Base-by-base conservation (phyloP, 345 rosid species). In the Populus ilicifolia region DNA sequence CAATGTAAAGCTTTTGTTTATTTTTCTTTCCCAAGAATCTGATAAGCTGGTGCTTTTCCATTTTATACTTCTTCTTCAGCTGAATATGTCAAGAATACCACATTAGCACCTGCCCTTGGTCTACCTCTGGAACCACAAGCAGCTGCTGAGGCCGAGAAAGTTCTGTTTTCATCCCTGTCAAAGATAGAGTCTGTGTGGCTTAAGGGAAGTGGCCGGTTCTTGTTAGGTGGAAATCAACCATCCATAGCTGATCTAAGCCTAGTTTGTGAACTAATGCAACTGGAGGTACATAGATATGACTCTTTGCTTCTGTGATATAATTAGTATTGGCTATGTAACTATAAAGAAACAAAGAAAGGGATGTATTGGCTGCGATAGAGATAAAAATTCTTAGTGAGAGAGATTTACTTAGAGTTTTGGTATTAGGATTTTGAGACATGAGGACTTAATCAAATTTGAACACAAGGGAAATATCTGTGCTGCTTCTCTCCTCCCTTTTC, bases 161-260 rank as follows among this genome's bases (percentile, higher is more conserved):
- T 88, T 79, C 77, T 94, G 35, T 74, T 84, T 13, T 74, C 86
- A 38, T 88, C 98, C 41, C 85, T 91, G 67, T 78, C 81, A 48
- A 85, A 70, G 82, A 82, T 94, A 36, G 97, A 93, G 83, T 85
- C 95, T 17, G 59, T 90, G 63, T 91, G 98, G 98, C 95, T 94
- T 61, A 88, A 88, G 73, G 93, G 90, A 23, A 88, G 84, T 78
- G 91, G 90, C 21, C 85, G 82, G 41, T 94, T 89, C 85, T 78
- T 91, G 86, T 75, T 90, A 5, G 95, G 92, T 70, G 84, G 91
- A 78, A 89, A 89, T 86, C 97, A 89, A 75, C 95, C 95, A 52
- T 88, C 97, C 18, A 87, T 94, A 76, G 97, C 97, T 69, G 97
- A 94, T 85, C 87, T 94, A 67, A 89, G 90, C 89, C 92, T 94